These are phyloP conservation scores for Venturia carpophila DNA, from an alignment of 2,329 filamentous ascomycete genomes.

Conservation along the genomic window DNA sequence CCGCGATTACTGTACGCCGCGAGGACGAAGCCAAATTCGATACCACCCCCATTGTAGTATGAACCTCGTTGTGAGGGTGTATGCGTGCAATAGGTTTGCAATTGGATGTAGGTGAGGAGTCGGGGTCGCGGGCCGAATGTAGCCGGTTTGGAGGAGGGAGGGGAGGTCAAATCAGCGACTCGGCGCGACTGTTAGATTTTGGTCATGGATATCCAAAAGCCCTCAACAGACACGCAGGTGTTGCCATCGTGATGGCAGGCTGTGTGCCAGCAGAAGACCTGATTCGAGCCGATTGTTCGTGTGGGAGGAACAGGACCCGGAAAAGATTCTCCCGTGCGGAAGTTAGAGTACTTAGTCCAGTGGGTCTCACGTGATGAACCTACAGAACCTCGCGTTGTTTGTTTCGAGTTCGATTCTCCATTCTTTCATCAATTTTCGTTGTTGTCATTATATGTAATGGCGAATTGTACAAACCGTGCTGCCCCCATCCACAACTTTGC, in stretches of 20 bases:
- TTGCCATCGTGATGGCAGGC: background rate
- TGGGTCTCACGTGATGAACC: background rate
- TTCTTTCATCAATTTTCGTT: background rate
- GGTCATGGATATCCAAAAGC: background rate
- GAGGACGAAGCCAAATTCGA: constrained; percentile 8
- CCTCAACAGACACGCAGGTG: background rate
- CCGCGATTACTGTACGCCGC: background rate
- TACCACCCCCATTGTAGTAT: constrained; percentile 11
- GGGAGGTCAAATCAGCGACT: background rate
- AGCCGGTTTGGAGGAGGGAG: constrained; percentile 1
- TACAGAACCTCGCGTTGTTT: too few species aligned
- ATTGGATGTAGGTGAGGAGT: constrained; percentile 7
- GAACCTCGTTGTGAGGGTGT: background rate
- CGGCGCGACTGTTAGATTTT: background rate
- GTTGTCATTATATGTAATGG: background rate
- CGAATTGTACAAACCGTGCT: background rate
- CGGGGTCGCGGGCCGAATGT: background rate
- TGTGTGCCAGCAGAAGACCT: background rate
- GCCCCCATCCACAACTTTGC: background rate
- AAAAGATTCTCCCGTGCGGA: background rate
- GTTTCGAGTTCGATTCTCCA: too few species aligned
- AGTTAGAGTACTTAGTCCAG: too few species aligned
- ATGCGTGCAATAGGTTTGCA: background rate
- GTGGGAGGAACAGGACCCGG: background rate
- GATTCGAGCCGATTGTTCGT: background rate